A percentile compares a stretch with the other conserved stretches of the same genome.
Evolutionary conservation across 805 yeast genomes (phyloP).

Genomic region (Zygosaccharomyces gambellarensis): DNA sequence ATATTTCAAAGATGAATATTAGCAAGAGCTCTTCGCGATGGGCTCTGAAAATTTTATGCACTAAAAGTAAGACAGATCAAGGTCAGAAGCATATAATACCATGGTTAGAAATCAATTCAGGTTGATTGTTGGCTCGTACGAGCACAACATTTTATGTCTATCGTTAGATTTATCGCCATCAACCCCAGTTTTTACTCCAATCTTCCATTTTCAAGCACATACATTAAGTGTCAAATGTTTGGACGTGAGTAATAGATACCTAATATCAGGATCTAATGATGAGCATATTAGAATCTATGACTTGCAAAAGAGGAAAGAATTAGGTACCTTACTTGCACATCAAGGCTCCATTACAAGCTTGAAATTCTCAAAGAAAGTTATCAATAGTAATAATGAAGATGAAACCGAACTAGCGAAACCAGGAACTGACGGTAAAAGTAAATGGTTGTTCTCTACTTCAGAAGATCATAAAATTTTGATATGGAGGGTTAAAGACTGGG

Average conservation of each 20-base stretch:
- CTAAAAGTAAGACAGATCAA: neutral
- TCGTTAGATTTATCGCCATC: slow-evolving; percentile 55
- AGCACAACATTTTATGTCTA: slow-evolving; percentile 82
- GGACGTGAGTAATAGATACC: slow-evolving; percentile 74
- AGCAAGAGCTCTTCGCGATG: slow-evolving; percentile 6
- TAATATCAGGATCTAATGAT: slow-evolving; percentile 93
- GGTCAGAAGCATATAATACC: neutral
- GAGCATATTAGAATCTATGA: slow-evolving; percentile 94
- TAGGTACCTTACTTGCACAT: slow-evolving; percentile 86
- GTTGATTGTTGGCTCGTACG: slow-evolving; percentile 91
- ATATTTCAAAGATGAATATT: neutral
- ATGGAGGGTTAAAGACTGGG: slow-evolving; percentile 98
- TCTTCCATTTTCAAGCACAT: slow-evolving; percentile 95
- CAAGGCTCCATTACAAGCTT: slow-evolving; percentile 81
- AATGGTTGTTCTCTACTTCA: slow-evolving; percentile 87
- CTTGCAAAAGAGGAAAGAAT: slow-evolving; percentile 85
- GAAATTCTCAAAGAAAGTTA: slow-evolving; percentile 56
- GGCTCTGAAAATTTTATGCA: slow-evolving; percentile 1
- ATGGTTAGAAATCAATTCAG: slow-evolving; percentile 49
- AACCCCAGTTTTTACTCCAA: slow-evolving; percentile 76
- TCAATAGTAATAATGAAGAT: slow-evolving; percentile 14
- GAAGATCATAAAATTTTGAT: slow-evolving; percentile 86
- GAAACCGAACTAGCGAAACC: slow-evolving; percentile 15
- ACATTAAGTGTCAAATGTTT: slow-evolving; percentile 79
- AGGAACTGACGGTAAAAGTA: slow-evolving; percentile 41